Evolutionary conservation across 495 filamentous ascomycete genomes (phyloP).

Genomic region (Staphylotrichum longicolle): DNA sequence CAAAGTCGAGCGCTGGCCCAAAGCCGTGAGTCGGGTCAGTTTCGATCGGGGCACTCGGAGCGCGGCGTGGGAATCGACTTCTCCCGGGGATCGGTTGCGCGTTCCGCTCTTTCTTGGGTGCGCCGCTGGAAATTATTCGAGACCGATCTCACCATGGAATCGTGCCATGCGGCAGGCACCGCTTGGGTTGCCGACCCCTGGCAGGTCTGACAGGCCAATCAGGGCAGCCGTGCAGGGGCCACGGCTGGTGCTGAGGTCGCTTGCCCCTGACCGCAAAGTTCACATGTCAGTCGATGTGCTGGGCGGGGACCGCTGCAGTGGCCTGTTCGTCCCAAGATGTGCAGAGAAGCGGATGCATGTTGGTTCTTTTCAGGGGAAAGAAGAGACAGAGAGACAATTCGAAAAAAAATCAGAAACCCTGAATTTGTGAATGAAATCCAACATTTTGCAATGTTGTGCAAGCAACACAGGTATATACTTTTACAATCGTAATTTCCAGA

Average conservation of each 20-base stretch:
- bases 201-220: constrained; percentile 22
- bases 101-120: background rate
- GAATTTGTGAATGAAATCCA: no score
- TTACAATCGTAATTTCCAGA: no score
- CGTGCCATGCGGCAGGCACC: constrained; percentile 31
- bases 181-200: background rate
- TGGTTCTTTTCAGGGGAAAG: no score
- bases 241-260: background rate
- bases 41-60: no score
- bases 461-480: no score
- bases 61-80: no score
- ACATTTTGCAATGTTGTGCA: no score
- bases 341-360: no score
- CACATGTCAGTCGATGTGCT: constrained; percentile 39
- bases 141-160: constrained; percentile 22
- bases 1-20: no score
- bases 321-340: constrained; percentile 4
- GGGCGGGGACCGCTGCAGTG: background rate
- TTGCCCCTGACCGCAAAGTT: constrained; percentile 31
- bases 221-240: constrained; percentile 12
- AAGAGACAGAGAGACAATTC: no score
- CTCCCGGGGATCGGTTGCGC: constrained; percentile 3
- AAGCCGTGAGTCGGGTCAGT: no score
- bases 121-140: constrained; percentile 11
- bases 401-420: no score